phyloP scores from a whole-genome alignment of 2,329 filamentous ascomycete genomes.

The Ophiostoma himal-ulmi region DNA sequence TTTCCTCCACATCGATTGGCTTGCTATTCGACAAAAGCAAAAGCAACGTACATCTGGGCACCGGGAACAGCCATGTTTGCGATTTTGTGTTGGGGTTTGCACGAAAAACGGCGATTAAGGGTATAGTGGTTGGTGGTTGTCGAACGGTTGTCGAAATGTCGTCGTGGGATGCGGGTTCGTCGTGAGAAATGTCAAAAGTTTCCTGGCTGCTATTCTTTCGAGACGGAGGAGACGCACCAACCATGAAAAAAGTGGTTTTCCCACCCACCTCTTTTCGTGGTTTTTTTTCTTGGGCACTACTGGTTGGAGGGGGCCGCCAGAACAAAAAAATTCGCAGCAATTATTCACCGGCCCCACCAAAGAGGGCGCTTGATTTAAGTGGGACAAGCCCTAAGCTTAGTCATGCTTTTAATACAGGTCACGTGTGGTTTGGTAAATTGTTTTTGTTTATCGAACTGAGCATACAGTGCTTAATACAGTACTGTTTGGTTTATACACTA shows the following conservation, averaged over 20 bases:
- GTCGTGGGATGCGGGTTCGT: constrained; percentile 14
- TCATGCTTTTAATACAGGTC: background rate
- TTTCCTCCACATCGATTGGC: background rate
- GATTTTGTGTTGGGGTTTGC: constrained; percentile 15
- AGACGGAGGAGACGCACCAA: constrained; percentile 8
- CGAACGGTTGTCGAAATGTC: constrained; percentile 7
- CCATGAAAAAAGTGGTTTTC: constrained; percentile 13
- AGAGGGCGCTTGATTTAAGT: background rate
- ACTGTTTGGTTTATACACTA: no score
- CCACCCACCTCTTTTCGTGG: constrained; percentile 15
- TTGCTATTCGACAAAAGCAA: constrained; percentile 8
- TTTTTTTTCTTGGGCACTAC: constrained; percentile 1
- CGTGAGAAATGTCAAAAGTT: constrained; percentile 49
- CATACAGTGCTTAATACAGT: background rate
- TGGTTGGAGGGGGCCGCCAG: background rate
- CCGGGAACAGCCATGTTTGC: constrained; percentile 54
- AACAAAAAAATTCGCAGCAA: constrained; percentile 9
- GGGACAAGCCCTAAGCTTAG: constrained; percentile 1
- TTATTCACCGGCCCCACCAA: constrained; percentile 11
- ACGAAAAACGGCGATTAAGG: constrained; percentile 12
- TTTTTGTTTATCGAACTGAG: no score
- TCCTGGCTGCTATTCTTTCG: constrained; percentile 10
- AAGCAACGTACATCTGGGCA: constrained; percentile 54
- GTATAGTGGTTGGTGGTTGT: constrained; percentile 8
- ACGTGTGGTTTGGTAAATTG: no score